phyloP scores from a whole-genome alignment of 768 basidiomycete species.

The Myochromella boudieri region DNA sequence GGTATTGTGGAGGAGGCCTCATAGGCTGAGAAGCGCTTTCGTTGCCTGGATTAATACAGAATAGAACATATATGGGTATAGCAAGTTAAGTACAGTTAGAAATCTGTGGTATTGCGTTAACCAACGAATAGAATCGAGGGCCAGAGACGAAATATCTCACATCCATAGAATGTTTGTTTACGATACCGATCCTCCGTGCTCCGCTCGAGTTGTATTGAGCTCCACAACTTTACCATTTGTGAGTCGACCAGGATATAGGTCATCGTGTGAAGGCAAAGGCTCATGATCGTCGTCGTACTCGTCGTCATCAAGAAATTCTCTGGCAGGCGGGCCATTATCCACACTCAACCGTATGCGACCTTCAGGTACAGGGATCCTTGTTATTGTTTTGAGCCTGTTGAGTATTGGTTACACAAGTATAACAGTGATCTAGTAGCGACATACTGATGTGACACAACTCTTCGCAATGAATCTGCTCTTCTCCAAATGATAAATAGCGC shows the following conservation, averaged over 20 bases:
- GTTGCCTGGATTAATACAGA: too few relatives aligned
- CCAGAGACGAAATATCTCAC: too few relatives aligned
- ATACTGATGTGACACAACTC: slow-evolving; percentile 63
- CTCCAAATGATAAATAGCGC: slow-evolving; percentile 64
- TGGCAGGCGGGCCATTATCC: slow-evolving; percentile 73
- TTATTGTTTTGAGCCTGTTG: slow-evolving; percentile 57
- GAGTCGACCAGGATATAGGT: background rate
- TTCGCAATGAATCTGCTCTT: slow-evolving; percentile 51
- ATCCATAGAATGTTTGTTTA: too few relatives aligned
- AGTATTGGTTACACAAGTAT: background rate
- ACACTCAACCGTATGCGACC: slow-evolving; percentile 67
- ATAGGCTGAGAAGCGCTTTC: too few relatives aligned
- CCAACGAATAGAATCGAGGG: too few relatives aligned
- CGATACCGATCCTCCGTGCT: background rate
- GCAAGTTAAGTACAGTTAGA: too few relatives aligned
- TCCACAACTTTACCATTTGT: background rate
- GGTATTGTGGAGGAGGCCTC: too few relatives aligned
- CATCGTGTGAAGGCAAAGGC: slow-evolving; percentile 9
- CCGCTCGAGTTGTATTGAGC: background rate
- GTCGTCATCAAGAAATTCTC: slow-evolving; percentile 61
- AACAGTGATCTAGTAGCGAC: slow-evolving; percentile 21
- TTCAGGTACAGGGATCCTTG: slow-evolving; percentile 43
- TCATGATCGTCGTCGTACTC: slow-evolving; percentile 54
- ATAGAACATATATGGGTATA: slow-evolving; percentile 1
- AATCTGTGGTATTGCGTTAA: too few relatives aligned